These are phyloP conservation scores for Nymphaea colorata DNA, from an alignment of 164 flowering plant genomes.

Conservation along the genomic window DNA sequence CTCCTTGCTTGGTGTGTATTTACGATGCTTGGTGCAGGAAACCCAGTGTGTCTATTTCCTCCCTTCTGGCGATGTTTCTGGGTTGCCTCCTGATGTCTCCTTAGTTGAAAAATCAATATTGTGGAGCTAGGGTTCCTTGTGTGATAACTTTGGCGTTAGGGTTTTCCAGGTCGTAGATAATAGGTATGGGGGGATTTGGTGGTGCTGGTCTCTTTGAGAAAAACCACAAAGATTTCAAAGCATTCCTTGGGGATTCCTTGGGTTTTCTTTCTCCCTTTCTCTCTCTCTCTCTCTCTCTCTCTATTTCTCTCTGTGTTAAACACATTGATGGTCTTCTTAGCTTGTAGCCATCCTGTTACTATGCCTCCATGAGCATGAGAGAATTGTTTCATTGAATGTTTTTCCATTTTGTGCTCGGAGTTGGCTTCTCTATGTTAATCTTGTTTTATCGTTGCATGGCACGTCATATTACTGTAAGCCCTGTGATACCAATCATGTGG, in stretches of 20 bases:
- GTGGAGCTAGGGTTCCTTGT: too few species aligned
- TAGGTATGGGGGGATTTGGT: background rate
- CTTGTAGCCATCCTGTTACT: background rate
- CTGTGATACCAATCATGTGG: too few species aligned
- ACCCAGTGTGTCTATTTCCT: background rate
- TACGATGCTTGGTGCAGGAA: background rate
- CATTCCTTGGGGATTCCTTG: background rate
- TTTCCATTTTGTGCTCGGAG: too few species aligned
- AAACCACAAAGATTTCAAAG: background rate
- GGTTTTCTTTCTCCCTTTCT: background rate
- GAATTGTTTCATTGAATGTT: too few species aligned
- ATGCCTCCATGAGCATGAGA: background rate
- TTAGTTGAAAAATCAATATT: background rate
- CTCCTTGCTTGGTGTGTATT: background rate
- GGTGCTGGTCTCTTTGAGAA: background rate
- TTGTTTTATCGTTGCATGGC: too few species aligned
- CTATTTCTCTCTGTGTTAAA: too few species aligned
- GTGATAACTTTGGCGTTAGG: background rate
- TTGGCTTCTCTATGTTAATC: too few species aligned
- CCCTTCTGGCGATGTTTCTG: background rate
- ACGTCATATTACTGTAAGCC: too few species aligned
- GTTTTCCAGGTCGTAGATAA: background rate
- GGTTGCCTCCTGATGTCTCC: background rate
- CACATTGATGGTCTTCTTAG: too few species aligned
- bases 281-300: too few species aligned